Conservation (phyloP, 768 basidiomycete genomes). For the Rhodosporidiobolus sp. region DNA sequence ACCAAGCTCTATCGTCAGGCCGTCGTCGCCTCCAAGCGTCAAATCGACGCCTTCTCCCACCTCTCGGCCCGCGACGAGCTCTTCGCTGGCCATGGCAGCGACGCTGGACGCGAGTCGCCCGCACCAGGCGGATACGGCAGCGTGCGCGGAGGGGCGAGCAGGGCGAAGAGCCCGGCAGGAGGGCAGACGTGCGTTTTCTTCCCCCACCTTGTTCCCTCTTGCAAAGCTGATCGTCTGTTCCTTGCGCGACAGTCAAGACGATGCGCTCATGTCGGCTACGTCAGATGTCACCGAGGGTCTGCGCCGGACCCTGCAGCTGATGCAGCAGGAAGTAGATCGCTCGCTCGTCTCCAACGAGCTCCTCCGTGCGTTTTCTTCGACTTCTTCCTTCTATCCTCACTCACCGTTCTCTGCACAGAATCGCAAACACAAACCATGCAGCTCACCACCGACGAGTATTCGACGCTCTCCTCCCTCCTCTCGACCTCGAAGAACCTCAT, state of each 20-base stretch:
- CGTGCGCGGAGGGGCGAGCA: background rate
- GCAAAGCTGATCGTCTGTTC: background rate
- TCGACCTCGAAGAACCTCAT: constrained; percentile 78
- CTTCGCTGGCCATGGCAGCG: background rate
- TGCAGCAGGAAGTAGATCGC: constrained; percentile 89
- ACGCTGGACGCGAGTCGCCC: background rate
- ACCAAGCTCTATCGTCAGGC: constrained; percentile 26
- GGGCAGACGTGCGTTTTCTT: background rate
- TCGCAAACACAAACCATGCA: constrained; percentile 72
- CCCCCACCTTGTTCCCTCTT: background rate
- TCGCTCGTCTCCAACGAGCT: constrained; percentile 82
- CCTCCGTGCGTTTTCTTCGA: constrained; percentile 59
- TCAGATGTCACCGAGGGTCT: constrained; percentile 83
- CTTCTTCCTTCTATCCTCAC: background rate
- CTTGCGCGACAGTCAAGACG: constrained; percentile 57
- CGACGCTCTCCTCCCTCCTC: constrained; percentile 67
- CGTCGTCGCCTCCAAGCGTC: constrained; percentile 26
- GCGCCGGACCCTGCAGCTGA: constrained; percentile 73
- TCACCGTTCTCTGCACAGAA: constrained; percentile 54
- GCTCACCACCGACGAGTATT: constrained; percentile 72
- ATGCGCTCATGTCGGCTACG: constrained; percentile 81
- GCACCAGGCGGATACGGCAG: background rate
- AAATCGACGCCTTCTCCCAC: constrained; percentile 12
- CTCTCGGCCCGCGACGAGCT: constrained; percentile 25
- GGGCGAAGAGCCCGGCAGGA: background rate